Evolutionary conservation across 2,329 filamentous ascomycete genomes (phyloP).

Genomic region (Triangularia setosa): DNA sequence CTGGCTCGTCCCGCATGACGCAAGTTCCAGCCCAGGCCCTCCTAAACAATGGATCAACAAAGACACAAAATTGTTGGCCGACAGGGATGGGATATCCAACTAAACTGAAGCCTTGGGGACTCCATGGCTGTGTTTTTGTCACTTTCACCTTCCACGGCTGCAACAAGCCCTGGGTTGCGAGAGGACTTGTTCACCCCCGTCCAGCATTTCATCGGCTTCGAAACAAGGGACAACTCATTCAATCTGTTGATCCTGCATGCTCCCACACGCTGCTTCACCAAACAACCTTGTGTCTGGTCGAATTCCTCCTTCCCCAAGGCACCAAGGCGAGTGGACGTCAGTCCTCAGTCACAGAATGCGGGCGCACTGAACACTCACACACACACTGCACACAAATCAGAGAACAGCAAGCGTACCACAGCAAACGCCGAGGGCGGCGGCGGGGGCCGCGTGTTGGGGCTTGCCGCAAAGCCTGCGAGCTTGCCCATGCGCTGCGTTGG

Average conservation of each 20-base stretch:
- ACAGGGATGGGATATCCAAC: neutral
- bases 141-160: neutral
- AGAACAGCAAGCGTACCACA: conserved; percentile 11
- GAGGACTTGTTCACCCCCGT: neutral
- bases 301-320: neutral
- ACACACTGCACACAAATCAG: neutral
- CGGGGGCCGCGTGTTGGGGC: neutral
- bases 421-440: conserved; percentile 8
- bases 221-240: conserved; percentile 9
- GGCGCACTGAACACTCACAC: neutral
- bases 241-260: neutral
- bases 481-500: conserved; percentile 6
- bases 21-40: neutral
- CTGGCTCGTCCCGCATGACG: neutral
- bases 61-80: neutral
- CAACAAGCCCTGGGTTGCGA: neutral
- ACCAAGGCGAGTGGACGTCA: neutral
- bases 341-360: neutral
- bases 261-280: neutral
- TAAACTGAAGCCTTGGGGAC: neutral
- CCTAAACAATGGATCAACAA: neutral
- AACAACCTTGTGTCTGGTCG: neutral
- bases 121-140: neutral
- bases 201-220: conserved; percentile 5
- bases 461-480: conserved; percentile 5